Base-by-base conservation (phyloP, 768 basidiomycete species). In the Mycena kentingensis region DNA sequence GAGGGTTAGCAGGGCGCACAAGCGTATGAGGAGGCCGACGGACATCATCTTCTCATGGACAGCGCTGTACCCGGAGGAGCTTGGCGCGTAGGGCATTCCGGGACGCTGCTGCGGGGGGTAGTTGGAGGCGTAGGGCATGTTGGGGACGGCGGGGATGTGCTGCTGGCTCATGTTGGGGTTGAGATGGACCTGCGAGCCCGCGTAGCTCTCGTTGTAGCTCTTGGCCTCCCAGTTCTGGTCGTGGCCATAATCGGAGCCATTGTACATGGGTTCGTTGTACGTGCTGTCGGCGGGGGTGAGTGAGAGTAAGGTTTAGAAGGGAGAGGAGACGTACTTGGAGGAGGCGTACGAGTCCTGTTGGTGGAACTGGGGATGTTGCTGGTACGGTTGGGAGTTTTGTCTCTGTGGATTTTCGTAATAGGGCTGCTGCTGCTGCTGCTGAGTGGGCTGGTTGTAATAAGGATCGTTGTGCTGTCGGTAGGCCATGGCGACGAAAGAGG, bases 21-120 rank as follows among this genome's bases (percentile, higher is more conserved):
- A 5, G 22, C 8, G n/a, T 25, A 24, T n/a, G n/a, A n/a, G 31
- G 31, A 32, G 10, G 8, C 10, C 8, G 31, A 32, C 31, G 31
- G 22, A 42, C 41, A 93, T 83, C 70, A 92, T 81, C 67, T 90
- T 87, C 55, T 93, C 89, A 60, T 82, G 75, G 37, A 85, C 87
- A 36, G 75, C 74, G 22, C 83, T 82, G 70, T 84, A 92, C 15
- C 87, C 88, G 19, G 74, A 72, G 39, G 65, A 71, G 66, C 77
- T 77, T 55, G 67, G 71, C 29, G 71, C 75, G 55, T 76, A 73
- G 46, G 77, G 71, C 63, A 81, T 70, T 22, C 69, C 77, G 8
- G 80, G 83, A 19, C 73, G 69, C 45, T 73, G 65, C 35, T 77
- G 78, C 26, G 87, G 87, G n/a, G 85, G 87, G 65, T 87, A 86